Percentiles rank a stretch among this genome's conserved stretches.
These are phyloP conservation scores for Wallacemonas sp. DNA, from an alignment of 208 protist genomes.

Conservation along the genomic window DNA sequence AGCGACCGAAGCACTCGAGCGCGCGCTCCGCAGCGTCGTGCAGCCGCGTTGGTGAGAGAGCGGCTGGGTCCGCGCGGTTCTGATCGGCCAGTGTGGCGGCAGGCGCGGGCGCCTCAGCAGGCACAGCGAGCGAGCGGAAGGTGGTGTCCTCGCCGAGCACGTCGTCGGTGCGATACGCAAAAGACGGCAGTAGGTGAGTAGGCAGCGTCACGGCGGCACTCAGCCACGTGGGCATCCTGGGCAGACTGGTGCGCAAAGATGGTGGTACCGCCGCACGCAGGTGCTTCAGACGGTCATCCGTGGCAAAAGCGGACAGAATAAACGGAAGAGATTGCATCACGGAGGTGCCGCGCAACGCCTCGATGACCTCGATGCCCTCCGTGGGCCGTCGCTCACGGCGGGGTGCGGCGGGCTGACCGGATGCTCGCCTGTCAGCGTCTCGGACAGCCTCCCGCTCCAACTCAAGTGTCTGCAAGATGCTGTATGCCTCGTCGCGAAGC, in stretches of 20 bases:
- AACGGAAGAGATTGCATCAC: not conserved
- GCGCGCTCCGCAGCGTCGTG: slow-evolving; percentile 15
- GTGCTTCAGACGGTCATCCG: slow-evolving; percentile 2
- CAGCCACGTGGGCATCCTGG: slow-evolving; percentile 3
- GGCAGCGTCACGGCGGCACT: slow-evolving; percentile 5
- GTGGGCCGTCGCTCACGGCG: too few species aligned
- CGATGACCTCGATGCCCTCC: not conserved
- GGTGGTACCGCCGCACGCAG: slow-evolving; percentile 2
- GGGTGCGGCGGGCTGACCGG: too few species aligned
- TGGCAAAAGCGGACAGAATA: not conserved
- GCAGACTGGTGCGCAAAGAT: not conserved
- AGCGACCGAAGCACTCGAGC: slow-evolving; percentile 22
- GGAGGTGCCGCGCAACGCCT: not conserved
- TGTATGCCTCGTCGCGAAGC: slow-evolving; percentile 25
- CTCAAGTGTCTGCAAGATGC: not conserved
- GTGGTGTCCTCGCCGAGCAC: slow-evolving; percentile 1
- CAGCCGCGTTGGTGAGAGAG: not conserved
- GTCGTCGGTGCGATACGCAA: not conserved
- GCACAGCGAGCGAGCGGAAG: not conserved
- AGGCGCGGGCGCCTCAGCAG: not conserved
- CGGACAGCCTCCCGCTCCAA: too few species aligned
- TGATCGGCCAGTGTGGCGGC: too few species aligned
- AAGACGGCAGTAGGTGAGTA: not conserved
- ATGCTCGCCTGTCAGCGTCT: too few species aligned
- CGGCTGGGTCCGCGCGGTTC: not conserved